phyloP scores from a whole-genome alignment of 495 filamentous ascomycete genomes.

The Lophiotrema nucula region DNA sequence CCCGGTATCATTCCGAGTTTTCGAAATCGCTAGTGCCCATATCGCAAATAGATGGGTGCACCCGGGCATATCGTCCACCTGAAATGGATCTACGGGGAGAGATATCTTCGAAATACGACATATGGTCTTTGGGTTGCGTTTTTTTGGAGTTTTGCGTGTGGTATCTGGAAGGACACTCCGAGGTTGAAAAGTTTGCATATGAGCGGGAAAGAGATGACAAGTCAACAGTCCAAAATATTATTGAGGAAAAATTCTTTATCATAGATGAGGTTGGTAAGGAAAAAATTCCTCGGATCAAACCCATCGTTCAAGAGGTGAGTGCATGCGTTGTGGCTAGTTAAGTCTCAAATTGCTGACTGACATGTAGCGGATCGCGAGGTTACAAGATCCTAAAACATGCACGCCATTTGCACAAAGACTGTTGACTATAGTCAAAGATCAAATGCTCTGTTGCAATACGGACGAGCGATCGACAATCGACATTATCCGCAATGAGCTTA shows the following conservation, averaged over 20 bases:
- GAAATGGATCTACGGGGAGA: neutral
- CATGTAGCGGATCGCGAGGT: neutral
- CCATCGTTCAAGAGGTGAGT: neutral
- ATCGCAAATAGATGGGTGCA: neutral
- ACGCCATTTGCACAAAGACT: neutral
- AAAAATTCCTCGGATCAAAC: neutral
- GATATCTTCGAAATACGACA: constrained; percentile 7
- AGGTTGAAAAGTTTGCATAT: neutral
- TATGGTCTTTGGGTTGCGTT: constrained; percentile 22
- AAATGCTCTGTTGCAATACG: neutral
- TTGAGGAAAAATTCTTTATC: constrained; percentile 21
- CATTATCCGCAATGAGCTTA: neutral
- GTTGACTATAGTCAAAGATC: neutral
- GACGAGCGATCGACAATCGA: neutral
- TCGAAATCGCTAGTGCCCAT: neutral
- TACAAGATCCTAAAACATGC: neutral
- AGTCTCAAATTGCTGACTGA: neutral
- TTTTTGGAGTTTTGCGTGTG: constrained; percentile 15
- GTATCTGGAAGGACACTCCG: constrained; percentile 7
- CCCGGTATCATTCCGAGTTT: neutral
- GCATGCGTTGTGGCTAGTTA: neutral
- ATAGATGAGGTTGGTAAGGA: neutral
- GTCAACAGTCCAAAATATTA: neutral
- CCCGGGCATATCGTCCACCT: constrained; percentile 12
- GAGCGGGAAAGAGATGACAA: neutral